Conservation (phyloP, 2,329 filamentous ascomycete genomes). For the Monosporascus sp. region DNA sequence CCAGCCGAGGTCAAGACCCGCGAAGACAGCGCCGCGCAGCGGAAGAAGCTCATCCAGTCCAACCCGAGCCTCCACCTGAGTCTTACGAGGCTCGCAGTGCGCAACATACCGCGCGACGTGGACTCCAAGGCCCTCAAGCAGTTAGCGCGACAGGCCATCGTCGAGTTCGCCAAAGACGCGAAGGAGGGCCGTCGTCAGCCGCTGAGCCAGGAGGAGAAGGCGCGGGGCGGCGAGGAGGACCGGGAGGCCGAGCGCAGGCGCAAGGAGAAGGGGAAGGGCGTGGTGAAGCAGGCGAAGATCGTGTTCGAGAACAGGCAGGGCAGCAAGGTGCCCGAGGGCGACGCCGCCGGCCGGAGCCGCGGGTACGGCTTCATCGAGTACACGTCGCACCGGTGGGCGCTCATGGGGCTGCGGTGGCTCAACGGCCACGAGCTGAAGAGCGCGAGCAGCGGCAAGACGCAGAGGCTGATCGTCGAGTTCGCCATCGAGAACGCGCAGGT, state of each 20-base stretch:
- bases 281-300: constrained; percentile 90
- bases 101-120: constrained; percentile 82
- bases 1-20: constrained; percentile 81
- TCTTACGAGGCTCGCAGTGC: constrained; percentile 82
- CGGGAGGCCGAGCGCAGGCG: constrained; percentile 73
- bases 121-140: constrained; percentile 86
- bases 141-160: constrained; percentile 84
- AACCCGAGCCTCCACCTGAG: constrained; percentile 88
- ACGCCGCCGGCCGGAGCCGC: constrained; percentile 74
- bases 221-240: constrained; percentile 74
- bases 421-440: constrained; percentile 68
- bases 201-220: constrained; percentile 84
- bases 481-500: constrained; percentile 98
- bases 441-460: constrained; percentile 65
- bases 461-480: constrained; percentile 90
- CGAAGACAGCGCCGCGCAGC: constrained; percentile 79
- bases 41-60: constrained; percentile 82
- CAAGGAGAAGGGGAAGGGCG: constrained; percentile 74
- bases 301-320: constrained; percentile 87
- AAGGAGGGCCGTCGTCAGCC: constrained; percentile 70
- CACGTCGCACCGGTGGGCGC: constrained; percentile 82
- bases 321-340: constrained; percentile 72
- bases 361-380: constrained; percentile 99
- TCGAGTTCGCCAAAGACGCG: constrained; percentile 88
- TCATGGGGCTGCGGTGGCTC: constrained; percentile 92